phyloP scores from a whole-genome alignment of 163 green algal species.

The Prototheca stagnorum region DNA sequence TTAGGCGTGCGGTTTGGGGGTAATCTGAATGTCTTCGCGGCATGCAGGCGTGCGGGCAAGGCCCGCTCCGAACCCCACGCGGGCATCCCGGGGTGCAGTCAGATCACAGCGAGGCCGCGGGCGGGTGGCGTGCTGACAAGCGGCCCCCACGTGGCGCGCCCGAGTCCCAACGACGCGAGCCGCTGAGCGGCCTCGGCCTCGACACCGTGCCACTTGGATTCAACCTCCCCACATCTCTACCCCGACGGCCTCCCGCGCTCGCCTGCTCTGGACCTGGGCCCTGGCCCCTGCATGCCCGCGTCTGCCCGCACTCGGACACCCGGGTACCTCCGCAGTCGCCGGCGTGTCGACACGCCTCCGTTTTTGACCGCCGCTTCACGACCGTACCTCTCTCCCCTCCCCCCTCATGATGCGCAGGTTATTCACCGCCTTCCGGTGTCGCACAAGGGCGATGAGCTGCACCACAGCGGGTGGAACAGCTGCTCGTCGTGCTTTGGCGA shows the following conservation, averaged over 20 bases:
- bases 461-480: conserved; percentile 62
- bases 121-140: too few species aligned
- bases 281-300: too few species aligned
- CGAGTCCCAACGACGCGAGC: neutral
- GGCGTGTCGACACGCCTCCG: neutral
- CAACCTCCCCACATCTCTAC: too few species aligned
- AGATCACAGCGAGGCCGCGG: too few species aligned
- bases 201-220: too few species aligned
- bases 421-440: conserved; percentile 56
- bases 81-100: too few species aligned
- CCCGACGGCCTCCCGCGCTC: too few species aligned
- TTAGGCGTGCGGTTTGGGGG: neutral
- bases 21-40: neutral
- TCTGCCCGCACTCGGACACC: too few species aligned
- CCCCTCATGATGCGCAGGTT: conserved; percentile 24
- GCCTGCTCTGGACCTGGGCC: too few species aligned
- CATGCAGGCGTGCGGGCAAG: too few species aligned
- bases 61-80: too few species aligned
- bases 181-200: too few species aligned
- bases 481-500: conserved; percentile 53
- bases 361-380: neutral
- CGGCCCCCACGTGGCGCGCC: neutral
- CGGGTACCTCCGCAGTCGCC: neutral
- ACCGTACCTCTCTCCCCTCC: neutral
- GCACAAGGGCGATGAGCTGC: conserved; percentile 59